Evolutionary conservation across 352 stramenopile genomes (phyloP).

Genomic region (Phytophthora hybrid): DNA sequence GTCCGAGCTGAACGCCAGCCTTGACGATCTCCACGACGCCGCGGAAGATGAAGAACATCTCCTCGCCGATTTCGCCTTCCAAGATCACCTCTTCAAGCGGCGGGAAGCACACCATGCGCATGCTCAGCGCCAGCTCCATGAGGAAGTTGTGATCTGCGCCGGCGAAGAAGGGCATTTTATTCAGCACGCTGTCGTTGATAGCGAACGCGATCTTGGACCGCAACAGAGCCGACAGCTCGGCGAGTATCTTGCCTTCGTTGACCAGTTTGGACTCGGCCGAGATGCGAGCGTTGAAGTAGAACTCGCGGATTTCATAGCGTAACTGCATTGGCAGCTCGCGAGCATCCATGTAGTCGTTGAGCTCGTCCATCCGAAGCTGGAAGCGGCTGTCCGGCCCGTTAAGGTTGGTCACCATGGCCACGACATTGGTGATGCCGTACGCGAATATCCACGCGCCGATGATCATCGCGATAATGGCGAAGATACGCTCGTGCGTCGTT

Average conservation of each 20-base stretch:
- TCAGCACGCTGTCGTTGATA: conserved; percentile 85
- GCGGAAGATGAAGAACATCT: conserved; percentile 91
- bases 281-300: conserved; percentile 82
- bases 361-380: conserved; percentile 78
- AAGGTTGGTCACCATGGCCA: conserved; percentile 72
- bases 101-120: conserved; percentile 87
- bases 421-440: conserved; percentile 85
- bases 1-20: conserved; percentile 61
- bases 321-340: conserved; percentile 76
- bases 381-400: conserved; percentile 73
- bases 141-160: conserved; percentile 84
- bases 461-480: conserved; percentile 78
- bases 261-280: conserved; percentile 76
- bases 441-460: conserved; percentile 83
- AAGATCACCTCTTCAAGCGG: conserved; percentile 83
- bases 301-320: conserved; percentile 84
- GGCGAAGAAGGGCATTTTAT: conserved; percentile 86
- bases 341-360: conserved; percentile 87
- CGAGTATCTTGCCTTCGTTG: conserved; percentile 77
- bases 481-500: conserved; percentile 71
- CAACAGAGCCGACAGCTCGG: conserved; percentile 72
- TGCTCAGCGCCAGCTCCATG: conserved; percentile 83
- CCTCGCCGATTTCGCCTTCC: conserved; percentile 82
- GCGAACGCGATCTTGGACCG: conserved; percentile 83
- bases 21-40: conserved; percentile 78